Conservation (phyloP, 305 asterid genomes). For the Fraxinus paxiana region DNA sequence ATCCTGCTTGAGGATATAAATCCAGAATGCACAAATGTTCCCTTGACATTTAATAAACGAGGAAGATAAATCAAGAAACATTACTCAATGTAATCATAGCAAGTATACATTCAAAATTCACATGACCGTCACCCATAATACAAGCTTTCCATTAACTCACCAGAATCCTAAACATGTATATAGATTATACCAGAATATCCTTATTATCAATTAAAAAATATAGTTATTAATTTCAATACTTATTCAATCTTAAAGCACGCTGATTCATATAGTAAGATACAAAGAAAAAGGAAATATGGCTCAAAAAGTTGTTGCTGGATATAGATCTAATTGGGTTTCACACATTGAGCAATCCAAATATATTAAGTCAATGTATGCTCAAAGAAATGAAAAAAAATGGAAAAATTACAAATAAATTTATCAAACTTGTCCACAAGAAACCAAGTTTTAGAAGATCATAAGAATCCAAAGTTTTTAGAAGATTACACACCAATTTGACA, state of each 20-base stretch:
- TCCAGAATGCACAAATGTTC: background rate
- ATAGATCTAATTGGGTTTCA: background rate
- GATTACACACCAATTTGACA: background rate
- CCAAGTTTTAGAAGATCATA: background rate
- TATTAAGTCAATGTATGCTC: background rate
- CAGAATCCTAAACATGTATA: background rate
- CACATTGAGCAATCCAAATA: background rate
- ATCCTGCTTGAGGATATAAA: conserved; percentile 7
- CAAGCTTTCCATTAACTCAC: background rate
- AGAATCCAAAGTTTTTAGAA: background rate
- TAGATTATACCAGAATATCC: background rate
- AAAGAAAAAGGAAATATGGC: background rate
- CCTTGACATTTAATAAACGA: background rate
- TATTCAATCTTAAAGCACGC: background rate
- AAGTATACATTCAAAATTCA: background rate
- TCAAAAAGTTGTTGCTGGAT: background rate
- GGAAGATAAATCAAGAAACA: background rate
- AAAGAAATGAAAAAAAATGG: background rate
- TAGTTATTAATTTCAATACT: background rate
- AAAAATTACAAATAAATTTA: background rate
- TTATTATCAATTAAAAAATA: background rate
- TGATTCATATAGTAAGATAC: background rate
- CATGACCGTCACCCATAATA: background rate
- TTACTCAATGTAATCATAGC: background rate
- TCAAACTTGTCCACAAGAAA: background rate